phyloP scores from a whole-genome alignment of 202 grass and related monocot genomes.

The Setaria italica region DNA sequence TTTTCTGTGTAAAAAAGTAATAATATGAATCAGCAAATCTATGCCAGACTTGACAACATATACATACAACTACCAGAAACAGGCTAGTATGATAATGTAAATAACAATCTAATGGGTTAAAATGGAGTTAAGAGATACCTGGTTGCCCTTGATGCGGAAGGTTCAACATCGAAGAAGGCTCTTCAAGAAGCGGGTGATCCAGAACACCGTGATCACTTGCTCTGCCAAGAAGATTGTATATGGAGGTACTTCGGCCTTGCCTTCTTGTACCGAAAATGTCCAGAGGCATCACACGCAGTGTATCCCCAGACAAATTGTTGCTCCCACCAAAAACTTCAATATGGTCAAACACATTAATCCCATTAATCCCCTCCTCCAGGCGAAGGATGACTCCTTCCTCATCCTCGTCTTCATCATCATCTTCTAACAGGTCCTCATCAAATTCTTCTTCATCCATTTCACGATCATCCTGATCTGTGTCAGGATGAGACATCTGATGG shows the following conservation, averaged over 20 bases:
- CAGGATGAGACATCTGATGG: constrained; percentile 88
- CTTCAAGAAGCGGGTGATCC: constrained; percentile 93
- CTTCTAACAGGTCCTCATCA: constrained; percentile 95
- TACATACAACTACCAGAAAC: constrained; percentile 21
- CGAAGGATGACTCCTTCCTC: constrained; percentile 95
- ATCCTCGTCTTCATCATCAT: constrained; percentile 95
- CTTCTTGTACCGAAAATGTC: constrained; percentile 97
- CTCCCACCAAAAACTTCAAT: constrained; percentile 90
- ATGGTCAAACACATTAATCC: constrained; percentile 99
- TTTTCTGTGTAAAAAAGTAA: constrained; percentile 65
- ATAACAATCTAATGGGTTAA: background rate
- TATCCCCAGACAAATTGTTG: constrained; percentile 76
- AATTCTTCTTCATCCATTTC: constrained; percentile 99
- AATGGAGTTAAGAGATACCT: constrained; percentile 53
- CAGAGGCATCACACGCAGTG: constrained; percentile 92
- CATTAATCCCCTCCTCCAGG: constrained; percentile 95
- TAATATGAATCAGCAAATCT: constrained; percentile 27
- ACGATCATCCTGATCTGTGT: constrained; percentile 94
- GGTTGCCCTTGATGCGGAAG: constrained; percentile 77
- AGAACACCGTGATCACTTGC: constrained; percentile 66
- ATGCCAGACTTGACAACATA: constrained; percentile 10
- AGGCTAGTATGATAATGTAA: background rate
- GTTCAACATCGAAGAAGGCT: constrained; percentile 71
- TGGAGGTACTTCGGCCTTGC: constrained; percentile 91
- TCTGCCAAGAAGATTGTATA: constrained; percentile 97